phyloP scores from a whole-genome alignment of 192 early-diverging fungal species.

The Entophlyctis luteolus region DNA sequence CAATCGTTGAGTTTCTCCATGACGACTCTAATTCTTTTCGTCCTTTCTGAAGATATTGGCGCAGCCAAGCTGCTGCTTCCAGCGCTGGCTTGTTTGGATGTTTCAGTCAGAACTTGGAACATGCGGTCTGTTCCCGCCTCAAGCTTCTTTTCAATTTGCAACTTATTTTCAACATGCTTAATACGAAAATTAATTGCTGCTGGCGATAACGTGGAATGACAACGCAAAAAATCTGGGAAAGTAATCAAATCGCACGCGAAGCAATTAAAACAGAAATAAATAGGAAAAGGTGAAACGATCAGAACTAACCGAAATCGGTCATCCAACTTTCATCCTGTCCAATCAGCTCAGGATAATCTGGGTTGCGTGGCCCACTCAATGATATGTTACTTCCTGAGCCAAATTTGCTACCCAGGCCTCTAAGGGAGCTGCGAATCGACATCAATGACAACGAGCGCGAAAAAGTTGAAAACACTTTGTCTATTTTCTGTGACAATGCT shows the following conservation, averaged over 20 bases:
- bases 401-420: neutral
- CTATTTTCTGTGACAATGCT: conserved; percentile 8
- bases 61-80: conserved; percentile 23
- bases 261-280: neutral
- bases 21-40: conserved; percentile 4
- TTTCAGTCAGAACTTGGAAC: conserved; percentile 26
- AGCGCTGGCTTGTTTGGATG: conserved; percentile 30
- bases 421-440: conserved; percentile 4
- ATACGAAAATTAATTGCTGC: conserved; percentile 66
- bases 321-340: too few relatives aligned
- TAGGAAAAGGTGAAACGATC: neutral
- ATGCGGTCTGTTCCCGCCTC: conserved; percentile 76
- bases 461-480: conserved; percentile 17
- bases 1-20: conserved; percentile 48
- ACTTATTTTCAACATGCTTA: conserved; percentile 81
- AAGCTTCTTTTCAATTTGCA: conserved; percentile 93
- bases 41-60: neutral
- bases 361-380: neutral
- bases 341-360: too few relatives aligned
- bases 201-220: conserved; percentile 44
- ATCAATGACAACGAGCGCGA: conserved; percentile 2
- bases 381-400: neutral
- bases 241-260: neutral
- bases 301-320: neutral
- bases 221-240: conserved; percentile 43